These are phyloP conservation scores for Gypsophila paniculata DNA, from an alignment of 179 eudicot species.

Conservation along the genomic window DNA sequence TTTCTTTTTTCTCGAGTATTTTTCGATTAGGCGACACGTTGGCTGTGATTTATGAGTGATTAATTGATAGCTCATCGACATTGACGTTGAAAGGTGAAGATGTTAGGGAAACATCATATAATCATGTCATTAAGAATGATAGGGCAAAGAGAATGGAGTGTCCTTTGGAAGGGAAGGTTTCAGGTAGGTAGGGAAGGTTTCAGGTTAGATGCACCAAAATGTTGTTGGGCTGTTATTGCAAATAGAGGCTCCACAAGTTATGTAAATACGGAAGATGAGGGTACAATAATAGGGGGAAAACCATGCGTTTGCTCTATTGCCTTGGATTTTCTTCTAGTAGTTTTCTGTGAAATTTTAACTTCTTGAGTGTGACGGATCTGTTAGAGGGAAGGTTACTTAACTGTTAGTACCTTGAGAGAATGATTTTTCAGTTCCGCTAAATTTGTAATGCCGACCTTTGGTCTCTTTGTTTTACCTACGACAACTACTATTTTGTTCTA, in stretches of 20 bases:
- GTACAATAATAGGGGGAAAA: background rate
- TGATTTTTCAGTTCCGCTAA: background rate
- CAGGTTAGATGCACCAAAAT: background rate
- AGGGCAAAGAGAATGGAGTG: conserved; percentile 9
- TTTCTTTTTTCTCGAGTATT: background rate
- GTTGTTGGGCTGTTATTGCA: background rate
- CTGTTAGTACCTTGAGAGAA: background rate
- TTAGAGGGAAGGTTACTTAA: background rate
- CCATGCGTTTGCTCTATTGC: conserved; percentile 12
- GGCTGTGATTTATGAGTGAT: conserved; percentile 13
- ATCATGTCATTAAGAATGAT: conserved; percentile 6
- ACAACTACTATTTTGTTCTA: too few relatives aligned
- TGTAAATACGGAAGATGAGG: background rate
- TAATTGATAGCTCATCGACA: background rate
- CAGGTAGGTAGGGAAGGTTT: conserved; percentile 8
- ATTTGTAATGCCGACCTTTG: too few relatives aligned
- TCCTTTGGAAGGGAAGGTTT: conserved; percentile 7
- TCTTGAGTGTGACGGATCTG: background rate
- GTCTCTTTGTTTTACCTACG: too few relatives aligned
- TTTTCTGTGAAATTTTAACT: background rate
- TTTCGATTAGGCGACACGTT: conserved; percentile 10
- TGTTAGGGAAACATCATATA: conserved; percentile 15
- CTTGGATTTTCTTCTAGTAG: background rate
- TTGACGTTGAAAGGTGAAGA: conserved; percentile 11
- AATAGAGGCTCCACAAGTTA: conserved; percentile 20